Conservation (phyloP, 2,329 filamentous ascomycete species). For the Colletotrichum nymphaeae region DNA sequence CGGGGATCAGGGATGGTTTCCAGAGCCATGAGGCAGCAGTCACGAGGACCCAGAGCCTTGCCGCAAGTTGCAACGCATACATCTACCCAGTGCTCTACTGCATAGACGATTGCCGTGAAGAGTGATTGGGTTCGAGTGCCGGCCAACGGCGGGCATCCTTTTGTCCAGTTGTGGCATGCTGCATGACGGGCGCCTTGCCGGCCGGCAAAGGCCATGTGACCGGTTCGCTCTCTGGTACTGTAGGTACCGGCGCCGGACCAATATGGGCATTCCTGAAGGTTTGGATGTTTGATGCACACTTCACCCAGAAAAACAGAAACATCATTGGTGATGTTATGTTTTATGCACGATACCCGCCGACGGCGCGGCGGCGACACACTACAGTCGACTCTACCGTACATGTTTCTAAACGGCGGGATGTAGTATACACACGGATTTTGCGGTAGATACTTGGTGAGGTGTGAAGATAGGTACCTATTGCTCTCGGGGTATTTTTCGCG, state of each 20-base stretch:
- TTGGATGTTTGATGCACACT: conserved; percentile 6
- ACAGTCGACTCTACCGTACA: no score
- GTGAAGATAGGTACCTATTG: no score
- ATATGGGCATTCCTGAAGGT: not conserved
- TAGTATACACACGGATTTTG: no score
- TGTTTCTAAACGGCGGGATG: not conserved
- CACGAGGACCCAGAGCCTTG: conserved; percentile 28
- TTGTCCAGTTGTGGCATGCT: conserved; percentile 22
- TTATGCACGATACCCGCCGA: conserved; percentile 5
- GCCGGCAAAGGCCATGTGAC: conserved; percentile 1
- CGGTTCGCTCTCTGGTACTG: not conserved
- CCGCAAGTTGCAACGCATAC: not conserved
- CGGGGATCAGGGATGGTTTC: conserved; percentile 18
- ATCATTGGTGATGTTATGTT: not conserved
- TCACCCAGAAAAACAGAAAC: conserved; percentile 20
- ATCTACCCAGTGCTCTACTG: not conserved
- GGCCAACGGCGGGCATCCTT: not conserved
- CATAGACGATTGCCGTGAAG: not conserved
- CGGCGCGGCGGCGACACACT: not conserved
- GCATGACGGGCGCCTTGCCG: conserved; percentile 18
- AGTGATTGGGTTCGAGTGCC: not conserved
- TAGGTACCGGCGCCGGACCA: no score
- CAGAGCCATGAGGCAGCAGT: not conserved
- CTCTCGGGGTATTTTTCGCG: conserved; percentile 5
- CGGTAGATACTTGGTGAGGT: not conserved